phyloP scores from a whole-genome alignment of 768 basidiomycete species.

The Hypholoma fasciculare region DNA sequence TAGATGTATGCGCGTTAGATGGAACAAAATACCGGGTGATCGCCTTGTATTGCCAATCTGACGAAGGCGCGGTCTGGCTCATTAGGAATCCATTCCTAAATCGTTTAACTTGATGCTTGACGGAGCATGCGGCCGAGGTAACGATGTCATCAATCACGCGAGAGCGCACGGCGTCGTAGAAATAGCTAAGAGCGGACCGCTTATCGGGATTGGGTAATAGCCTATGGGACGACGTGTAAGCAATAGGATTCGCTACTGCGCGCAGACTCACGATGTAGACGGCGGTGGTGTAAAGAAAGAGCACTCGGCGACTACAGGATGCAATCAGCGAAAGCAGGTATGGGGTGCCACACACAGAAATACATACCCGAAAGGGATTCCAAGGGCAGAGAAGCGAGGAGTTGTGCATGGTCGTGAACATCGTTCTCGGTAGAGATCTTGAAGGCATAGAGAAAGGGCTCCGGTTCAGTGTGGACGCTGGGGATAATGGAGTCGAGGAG shows the following conservation, averaged over 20 bases:
- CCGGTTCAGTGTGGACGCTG: conserved; percentile 45
- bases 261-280: conserved; percentile 12
- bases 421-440: conserved; percentile 31
- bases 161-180: conserved; percentile 64
- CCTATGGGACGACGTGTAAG: conserved; percentile 16
- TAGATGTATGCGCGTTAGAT: neutral
- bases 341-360: conserved; percentile 2
- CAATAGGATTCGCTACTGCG: neutral
- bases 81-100: conserved; percentile 68
- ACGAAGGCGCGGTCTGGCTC: conserved; percentile 37
- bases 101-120: conserved; percentile 40
- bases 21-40: conserved; percentile 40
- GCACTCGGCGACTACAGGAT: conserved; percentile 14
- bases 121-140: conserved; percentile 23
- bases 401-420: conserved; percentile 1
- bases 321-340: conserved; percentile 13
- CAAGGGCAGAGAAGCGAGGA: conserved; percentile 39
- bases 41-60: conserved; percentile 63
- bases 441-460: conserved; percentile 59
- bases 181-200: conserved; percentile 45
- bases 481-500: conserved; percentile 54
- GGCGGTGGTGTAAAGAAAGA: conserved; percentile 19
- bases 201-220: conserved; percentile 40
- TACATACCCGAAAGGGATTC: conserved; percentile 50
- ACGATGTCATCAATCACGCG: conserved; percentile 55